Evolutionary conservation across 306 rosid genomes (phyloP).

Genomic region (Corylus avellana): DNA sequence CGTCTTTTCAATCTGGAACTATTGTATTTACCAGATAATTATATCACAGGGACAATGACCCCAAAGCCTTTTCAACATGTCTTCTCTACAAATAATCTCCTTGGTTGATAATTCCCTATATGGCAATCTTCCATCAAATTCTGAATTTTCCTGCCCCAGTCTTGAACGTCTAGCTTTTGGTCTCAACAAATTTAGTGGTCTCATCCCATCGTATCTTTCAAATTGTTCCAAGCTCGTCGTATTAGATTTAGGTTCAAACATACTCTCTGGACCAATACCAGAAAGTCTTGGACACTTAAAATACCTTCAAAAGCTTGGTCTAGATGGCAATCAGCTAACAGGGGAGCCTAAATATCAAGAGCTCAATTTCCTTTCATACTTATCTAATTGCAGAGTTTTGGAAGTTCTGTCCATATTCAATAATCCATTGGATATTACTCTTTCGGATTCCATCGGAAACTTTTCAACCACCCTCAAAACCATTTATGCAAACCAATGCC

Average conservation of each 20-base stretch:
- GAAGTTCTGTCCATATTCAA: fast-evolving
- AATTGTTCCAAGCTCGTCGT: not conserved
- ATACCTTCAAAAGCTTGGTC: not conserved
- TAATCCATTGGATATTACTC: not conserved
- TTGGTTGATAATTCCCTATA: not conserved
- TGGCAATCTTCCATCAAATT: not conserved
- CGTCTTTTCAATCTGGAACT: not conserved
- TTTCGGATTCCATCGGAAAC: not conserved
- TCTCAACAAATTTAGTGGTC: not conserved
- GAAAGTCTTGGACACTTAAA: not conserved
- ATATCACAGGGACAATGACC: not conserved
- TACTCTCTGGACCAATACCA: not conserved
- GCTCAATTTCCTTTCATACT: not conserved
- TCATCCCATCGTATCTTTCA: not conserved
- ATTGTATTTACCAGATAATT: fast-evolving
- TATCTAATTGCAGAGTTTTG: not conserved
- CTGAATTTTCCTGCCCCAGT: not conserved
- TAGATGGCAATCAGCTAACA: not conserved
- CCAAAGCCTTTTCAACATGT: not conserved
- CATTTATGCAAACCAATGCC: fast-evolving
- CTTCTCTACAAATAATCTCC: not conserved
- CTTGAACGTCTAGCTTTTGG: not conserved
- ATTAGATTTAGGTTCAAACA: too few relatives aligned
- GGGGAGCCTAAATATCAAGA: not conserved
- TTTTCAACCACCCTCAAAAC: not conserved